Evolutionary conservation across 768 basidiomycete species (phyloP).

Genomic region (Russula virescens): DNA sequence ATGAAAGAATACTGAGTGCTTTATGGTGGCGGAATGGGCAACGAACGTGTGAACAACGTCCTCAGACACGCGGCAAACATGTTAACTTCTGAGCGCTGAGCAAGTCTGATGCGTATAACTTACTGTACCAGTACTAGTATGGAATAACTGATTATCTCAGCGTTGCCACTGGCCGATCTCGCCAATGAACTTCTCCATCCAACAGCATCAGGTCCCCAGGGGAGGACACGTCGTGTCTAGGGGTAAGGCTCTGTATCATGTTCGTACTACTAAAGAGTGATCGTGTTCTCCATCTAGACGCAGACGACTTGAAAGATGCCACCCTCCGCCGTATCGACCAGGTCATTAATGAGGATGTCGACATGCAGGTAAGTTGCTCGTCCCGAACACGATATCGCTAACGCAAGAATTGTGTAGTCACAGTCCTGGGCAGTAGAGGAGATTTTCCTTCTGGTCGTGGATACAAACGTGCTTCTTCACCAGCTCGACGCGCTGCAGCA

Average conservation of each 20-base stretch:
- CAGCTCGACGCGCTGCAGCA: slow-evolving; percentile 57
- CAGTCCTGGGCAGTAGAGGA: slow-evolving; percentile 14
- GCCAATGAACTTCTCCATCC: neutral
- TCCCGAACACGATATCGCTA: neutral
- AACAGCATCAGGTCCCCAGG: neutral
- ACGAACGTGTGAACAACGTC: too few species aligned
- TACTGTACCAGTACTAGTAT: too few species aligned
- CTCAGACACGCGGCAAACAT: too few species aligned
- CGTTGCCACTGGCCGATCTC: neutral
- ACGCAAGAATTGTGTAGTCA: neutral
- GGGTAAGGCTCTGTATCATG: neutral
- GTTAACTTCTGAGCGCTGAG: too few species aligned
- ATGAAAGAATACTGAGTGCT: slow-evolving; percentile 1
- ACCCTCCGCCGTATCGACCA: slow-evolving; percentile 50
- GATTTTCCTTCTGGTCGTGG: slow-evolving; percentile 53
- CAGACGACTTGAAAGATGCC: slow-evolving; percentile 25
- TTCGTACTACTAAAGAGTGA: neutral
- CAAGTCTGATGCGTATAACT: too few species aligned
- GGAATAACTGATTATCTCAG: neutral
- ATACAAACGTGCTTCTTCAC: slow-evolving; percentile 75
- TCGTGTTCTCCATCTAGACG: neutral
- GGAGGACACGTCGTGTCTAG: neutral
- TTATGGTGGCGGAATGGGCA: neutral
- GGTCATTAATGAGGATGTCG: slow-evolving; percentile 60
- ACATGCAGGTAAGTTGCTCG: slow-evolving; percentile 52